Conservation (phyloP, 805 yeast species). For the Lipomyces mesembrius region DNA sequence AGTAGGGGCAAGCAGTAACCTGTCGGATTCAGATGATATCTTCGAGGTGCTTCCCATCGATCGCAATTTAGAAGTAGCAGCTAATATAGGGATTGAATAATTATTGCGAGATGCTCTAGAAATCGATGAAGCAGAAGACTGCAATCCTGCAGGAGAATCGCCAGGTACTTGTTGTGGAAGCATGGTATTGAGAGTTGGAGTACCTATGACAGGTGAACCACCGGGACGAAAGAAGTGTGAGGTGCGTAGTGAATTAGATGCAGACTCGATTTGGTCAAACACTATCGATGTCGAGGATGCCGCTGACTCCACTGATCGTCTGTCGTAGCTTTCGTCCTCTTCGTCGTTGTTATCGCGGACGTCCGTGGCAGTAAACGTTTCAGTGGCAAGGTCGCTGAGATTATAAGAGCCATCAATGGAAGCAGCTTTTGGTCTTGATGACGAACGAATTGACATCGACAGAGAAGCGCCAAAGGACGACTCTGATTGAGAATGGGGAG, state of each 20-base stretch:
- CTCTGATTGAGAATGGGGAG: neutral
- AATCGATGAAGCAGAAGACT: slow-evolving; percentile 21
- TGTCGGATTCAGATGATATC: slow-evolving; percentile 22
- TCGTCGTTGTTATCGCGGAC: slow-evolving; percentile 12
- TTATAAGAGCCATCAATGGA: slow-evolving; percentile 18
- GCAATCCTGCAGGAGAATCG: slow-evolving; percentile 1
- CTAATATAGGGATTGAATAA: slow-evolving; percentile 9
- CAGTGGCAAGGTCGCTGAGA: slow-evolving; percentile 5
- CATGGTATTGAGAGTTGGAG: neutral
- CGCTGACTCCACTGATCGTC: slow-evolving; percentile 28
- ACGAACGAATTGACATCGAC: slow-evolving; percentile 9
- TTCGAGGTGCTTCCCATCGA: slow-evolving; percentile 6
- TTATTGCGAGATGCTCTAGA: slow-evolving; percentile 7
- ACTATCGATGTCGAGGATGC: slow-evolving; percentile 33
- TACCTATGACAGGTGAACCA: neutral
- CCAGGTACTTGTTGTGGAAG: neutral
- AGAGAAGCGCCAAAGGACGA: slow-evolving; percentile 5
- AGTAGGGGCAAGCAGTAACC: slow-evolving; percentile 24
- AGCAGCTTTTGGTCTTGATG: slow-evolving; percentile 16
- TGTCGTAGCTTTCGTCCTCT: slow-evolving; percentile 15
- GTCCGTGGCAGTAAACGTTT: neutral
- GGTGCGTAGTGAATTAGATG: slow-evolving; percentile 29
- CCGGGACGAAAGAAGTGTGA: slow-evolving; percentile 14
- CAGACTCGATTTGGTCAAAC: slow-evolving; percentile 32
- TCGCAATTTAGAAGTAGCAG: slow-evolving; percentile 13